Base-by-base conservation (phyloP, 345 rosid species). In the Melaleuca quinquenervia region DNA sequence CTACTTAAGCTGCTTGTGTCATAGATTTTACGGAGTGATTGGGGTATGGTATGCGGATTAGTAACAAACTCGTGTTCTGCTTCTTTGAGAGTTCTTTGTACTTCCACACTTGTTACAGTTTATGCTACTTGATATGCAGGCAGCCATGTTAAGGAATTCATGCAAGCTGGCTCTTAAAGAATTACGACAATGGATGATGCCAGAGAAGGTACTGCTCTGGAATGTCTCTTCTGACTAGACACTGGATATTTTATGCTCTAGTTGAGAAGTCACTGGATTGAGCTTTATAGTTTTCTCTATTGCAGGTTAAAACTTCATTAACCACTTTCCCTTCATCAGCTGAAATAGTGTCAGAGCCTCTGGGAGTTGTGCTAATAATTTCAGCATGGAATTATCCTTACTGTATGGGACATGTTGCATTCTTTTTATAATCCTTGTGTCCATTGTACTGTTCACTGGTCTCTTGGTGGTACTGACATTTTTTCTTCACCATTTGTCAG, bases 321-420 rank as follows among this genome's bases (percentile, higher is more conserved):
- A 92, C 92, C 10, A 92, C 98, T 49, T 96, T 94, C 89, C 99
- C 99, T 82, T 93, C 99, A 75, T 95, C 99, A 24, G 99, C 96
- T 16, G 97, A 96, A 90, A 96, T 95, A 70, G 89, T 98, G 60
- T 89, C 98, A 0, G 99, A 98, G 88, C 99, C 99, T 64, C 85
- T 98, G 84, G 99, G 99, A 64, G 94, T 94, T 88, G 99, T 96
- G 16, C 87, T 98, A 86, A 87, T 98, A 85, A 95, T 98, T 88
- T 98, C 99, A 22, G 95, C 99, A 8, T 98, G 99, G 99, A 96
- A 98, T 82, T 98, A 92, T 91, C 99, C 99, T 16, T 91, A 95
- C 26, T 85, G 99, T 98, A 94, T 21, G n/a, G 45, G 50, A 85
- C 83, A 60, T 82, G 85, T 48, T 24, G 20, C 53, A 84, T 54